These are phyloP conservation scores for Verbena officinalis DNA, from an alignment of 257 asterid species.

Conservation along the genomic window DNA sequence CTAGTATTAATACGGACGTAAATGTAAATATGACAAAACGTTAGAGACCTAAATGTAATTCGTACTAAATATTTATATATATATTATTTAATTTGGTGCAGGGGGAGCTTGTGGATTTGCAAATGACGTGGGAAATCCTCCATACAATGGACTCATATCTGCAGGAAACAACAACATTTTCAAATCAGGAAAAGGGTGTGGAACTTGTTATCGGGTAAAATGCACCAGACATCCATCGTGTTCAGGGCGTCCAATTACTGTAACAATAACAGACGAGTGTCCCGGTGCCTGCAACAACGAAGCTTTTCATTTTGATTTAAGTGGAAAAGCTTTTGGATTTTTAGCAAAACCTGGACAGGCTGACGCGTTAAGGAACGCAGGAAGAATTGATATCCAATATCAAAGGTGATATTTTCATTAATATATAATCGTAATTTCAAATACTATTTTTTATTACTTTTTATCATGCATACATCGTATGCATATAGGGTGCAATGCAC, in stretches of 20 bases:
- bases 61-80: neutral
- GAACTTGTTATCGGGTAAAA: conserved; percentile 47
- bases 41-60: neutral
- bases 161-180: conserved; percentile 41
- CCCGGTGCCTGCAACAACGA: conserved; percentile 34
- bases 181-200: conserved; percentile 46
- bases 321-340: conserved; percentile 34
- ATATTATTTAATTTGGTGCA: no score
- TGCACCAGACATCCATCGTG: conserved; percentile 34
- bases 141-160: conserved; percentile 39
- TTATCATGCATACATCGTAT: neutral
- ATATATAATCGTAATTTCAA: neutral
- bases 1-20: no score
- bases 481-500: conserved; percentile 36
- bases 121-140: conserved; percentile 28
- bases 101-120: conserved; percentile 54
- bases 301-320: conserved; percentile 35
- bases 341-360: conserved; percentile 35
- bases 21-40: neutral
- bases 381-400: conserved; percentile 31
- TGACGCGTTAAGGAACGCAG: neutral
- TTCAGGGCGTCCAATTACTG: conserved; percentile 20
- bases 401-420: conserved; percentile 11
- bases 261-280: conserved; percentile 37
- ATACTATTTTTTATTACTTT: neutral